Evolutionary conservation across 2,329 filamentous ascomycete genomes (phyloP), one percentile per base, ranked within the genome.

Genomic region (Botrytis paeoniae): DNA sequence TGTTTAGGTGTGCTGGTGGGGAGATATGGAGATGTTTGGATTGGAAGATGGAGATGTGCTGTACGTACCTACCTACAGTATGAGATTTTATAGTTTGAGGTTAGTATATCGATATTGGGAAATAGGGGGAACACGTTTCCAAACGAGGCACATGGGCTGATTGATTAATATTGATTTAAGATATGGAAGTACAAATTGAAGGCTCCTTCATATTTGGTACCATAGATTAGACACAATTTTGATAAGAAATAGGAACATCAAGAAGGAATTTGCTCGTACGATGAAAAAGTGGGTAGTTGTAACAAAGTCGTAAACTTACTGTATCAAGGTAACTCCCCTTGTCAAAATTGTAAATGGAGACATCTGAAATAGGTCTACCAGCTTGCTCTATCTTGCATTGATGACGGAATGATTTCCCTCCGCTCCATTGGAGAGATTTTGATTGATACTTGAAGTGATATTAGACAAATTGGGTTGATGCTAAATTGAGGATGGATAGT

Each of bases 391-490:
- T 65, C 63, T 37, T 65, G 63, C 63, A 51, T 51, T 66, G 35
- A 68, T 68, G 45, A 68, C 35, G 64, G 25, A 37, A 68, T 39
- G 45, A 68, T 68, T 54, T 45, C 64, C 54, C 45, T 68, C 64
- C 45, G 35, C 64, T 41, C 35, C 45, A 54, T 68, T n/a, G 64
- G 35, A 68, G 25, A 39, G 54, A 39, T 39, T 1, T 29, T 14
- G 4, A 66, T 66, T n/a, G 20, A 37, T 51, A 62, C 60, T 62
- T 62, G 37, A 18, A n/a, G 12, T 62, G n/a, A 48, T 37, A 51
- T 66, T 51, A n/a, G 63, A 37, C 25, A 66, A 37, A 37, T 37
- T 25, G 12, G 8, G 14, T 29, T 22, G 63, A n/a, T 22, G 25
- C 4, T 16, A n/a, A 54, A 10, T n/a, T 54, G 22, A n/a, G 35